These are phyloP conservation scores for Dactylellina cionopaga DNA, from an alignment of 2,329 filamentous ascomycete genomes.

Conservation along the genomic window DNA sequence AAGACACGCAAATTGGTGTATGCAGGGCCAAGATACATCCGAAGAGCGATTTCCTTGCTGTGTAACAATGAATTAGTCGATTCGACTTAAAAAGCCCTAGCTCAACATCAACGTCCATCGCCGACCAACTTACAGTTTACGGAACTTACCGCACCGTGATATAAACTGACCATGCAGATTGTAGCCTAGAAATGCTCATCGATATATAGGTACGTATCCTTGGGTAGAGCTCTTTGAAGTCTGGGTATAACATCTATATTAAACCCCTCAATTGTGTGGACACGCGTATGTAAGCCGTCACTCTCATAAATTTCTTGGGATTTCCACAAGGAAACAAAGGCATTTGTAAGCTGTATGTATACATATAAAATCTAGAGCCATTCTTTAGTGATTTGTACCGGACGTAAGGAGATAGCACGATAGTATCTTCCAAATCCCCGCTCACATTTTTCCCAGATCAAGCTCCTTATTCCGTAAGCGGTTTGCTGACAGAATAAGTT, in stretches of 20 bases:
- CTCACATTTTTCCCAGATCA: background rate
- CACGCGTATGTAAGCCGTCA: too few species aligned
- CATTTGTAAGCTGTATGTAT: background rate
- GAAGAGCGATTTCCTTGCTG: constrained; percentile 41
- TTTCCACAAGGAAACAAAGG: background rate
- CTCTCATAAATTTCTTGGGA: background rate
- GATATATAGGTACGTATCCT: too few species aligned
- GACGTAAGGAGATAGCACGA: background rate
- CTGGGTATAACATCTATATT: background rate
- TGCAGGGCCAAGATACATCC: constrained; percentile 15
- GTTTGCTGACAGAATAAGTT: too few species aligned
- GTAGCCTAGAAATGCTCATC: too few species aligned
- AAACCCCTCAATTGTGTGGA: background rate
- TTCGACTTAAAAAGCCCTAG: too few species aligned
- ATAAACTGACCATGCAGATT: background rate
- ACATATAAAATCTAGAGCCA: too few species aligned
- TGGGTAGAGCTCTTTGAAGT: too few species aligned
- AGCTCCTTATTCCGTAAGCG: too few species aligned
- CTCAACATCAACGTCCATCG: too few species aligned
- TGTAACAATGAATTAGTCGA: too few species aligned
- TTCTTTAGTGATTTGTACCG: too few species aligned
- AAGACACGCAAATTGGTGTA: background rate
- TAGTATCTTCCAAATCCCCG: background rate
- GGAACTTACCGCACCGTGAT: background rate
- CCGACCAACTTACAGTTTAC: background rate